Base-by-base conservation (phyloP, 306 rosid genomes). In the Casuarina equisetifolia region DNA sequence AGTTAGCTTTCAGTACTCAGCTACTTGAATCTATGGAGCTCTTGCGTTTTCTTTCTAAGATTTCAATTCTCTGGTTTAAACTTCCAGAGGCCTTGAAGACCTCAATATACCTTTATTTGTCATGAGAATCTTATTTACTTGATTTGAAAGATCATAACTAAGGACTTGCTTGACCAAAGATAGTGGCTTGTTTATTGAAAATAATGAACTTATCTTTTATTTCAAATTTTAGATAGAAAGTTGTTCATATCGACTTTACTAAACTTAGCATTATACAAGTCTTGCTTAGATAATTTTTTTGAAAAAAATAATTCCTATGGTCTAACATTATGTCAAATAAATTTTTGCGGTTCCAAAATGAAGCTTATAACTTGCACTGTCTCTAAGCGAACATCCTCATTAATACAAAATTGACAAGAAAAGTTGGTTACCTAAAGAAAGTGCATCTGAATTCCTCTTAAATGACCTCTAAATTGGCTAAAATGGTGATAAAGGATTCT, bases 401-500 rank as follows among this genome's bases (percentile, higher is more conserved):
- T 25, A 4, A 16, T n/a, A 15, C 8, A 9, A 58, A 10, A 9
- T 2, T 48, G 51, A 48, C 52, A 3, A 15, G 36, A 72, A 43
- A 7, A 49, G 4, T 35, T 74, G 8, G 1, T 70, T 84, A 88
- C 94, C 91, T 86, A 83, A 91, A 90, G 84, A 92, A 91, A 75
- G 62, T 92, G 90, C 97, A 92, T 50, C 32, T 25, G 32, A 25
- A 92, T 83, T 64, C 96, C 97, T 7, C 92, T 90, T 91, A 89
- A 74, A 92, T 81, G 78, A 92, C 90, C 79, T 92, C 95, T 50
- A 92, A 82, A 66, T 88, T 50, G 15, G 92, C 91, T 20, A 85
- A 82, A 50, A 83, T 57, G 59, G 84, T 69, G 3, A 53, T 19
- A 85, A 87, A 78, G 9, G 90, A 81, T 63, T 88, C 44, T 78